A percentile compares a stretch with the other conserved stretches of the same genome.
Evolutionary conservation across 2,329 filamentous ascomycete species (phyloP).

Genomic region (Epichloe glyceriae): DNA sequence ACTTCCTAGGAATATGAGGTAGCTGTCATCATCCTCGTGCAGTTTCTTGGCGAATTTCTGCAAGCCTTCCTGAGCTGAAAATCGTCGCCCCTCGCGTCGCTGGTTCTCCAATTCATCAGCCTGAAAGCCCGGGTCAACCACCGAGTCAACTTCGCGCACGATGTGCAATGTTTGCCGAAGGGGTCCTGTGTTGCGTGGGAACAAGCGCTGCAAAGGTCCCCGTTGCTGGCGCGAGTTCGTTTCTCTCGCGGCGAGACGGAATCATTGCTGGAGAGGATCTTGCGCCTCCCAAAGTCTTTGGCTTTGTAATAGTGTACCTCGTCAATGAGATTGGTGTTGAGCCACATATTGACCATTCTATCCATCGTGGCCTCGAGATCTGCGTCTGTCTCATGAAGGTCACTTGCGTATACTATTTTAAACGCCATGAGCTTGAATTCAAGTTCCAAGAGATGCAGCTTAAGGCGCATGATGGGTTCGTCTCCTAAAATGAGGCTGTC

Average conservation of each 20-base stretch:
- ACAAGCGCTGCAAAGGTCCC: constrained; percentile 12
- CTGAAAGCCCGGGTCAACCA: constrained; percentile 15
- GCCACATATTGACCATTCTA: constrained; percentile 16
- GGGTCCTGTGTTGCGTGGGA: constrained; percentile 11
- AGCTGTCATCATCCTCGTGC: constrained; percentile 12
- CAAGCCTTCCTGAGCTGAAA: constrained; percentile 10
- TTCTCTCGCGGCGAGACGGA: constrained; percentile 10
- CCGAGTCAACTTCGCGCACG: constrained; percentile 14
- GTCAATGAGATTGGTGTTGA: constrained; percentile 16
- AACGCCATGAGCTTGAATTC: constrained; percentile 18
- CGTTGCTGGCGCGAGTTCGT: constrained; percentile 10
- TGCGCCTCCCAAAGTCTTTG: constrained; percentile 15
- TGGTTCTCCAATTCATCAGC: constrained; percentile 13
- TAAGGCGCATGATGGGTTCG: constrained; percentile 15
- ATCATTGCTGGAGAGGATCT: constrained; percentile 3
- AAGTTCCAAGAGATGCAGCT: constrained; percentile 16
- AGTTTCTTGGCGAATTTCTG: constrained; percentile 11
- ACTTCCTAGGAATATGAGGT: constrained; percentile 14
- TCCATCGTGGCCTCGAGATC: constrained; percentile 13
- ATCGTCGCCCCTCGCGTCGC: constrained; percentile 11
- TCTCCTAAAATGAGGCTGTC: constrained; percentile 11
- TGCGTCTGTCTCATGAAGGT: constrained; percentile 10
- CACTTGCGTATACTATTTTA: constrained; percentile 17
- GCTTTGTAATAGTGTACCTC: constrained; percentile 17
- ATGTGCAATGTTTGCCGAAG: constrained; percentile 16